phyloP scores from a whole-genome alignment of 495 filamentous ascomycete species.

The Aspergillus diversus region DNA sequence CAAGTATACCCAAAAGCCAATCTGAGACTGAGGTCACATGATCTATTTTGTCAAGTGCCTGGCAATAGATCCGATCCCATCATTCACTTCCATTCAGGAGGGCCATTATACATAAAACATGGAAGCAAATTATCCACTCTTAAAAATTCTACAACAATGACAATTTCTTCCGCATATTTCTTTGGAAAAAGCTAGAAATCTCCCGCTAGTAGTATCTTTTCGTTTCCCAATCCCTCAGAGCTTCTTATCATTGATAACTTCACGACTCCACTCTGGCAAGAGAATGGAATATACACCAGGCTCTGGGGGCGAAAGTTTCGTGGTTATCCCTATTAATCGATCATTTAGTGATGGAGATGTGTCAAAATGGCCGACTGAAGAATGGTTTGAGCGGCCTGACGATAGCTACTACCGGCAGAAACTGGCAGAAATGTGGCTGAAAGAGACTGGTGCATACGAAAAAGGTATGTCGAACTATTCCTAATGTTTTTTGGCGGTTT shows the following conservation, averaged over 20 bases:
- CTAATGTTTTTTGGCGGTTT: background rate
- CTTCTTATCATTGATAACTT: constrained; percentile 6
- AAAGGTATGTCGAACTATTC: constrained; percentile 33
- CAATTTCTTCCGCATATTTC: background rate
- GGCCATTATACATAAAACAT: background rate
- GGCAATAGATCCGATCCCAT: no score
- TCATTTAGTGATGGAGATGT: constrained; percentile 39
- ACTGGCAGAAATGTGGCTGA: constrained; percentile 45
- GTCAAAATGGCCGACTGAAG: constrained; percentile 37
- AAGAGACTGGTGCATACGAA: constrained; percentile 34
- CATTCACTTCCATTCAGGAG: background rate
- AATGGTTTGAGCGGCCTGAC: constrained; percentile 24
- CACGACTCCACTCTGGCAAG: background rate
- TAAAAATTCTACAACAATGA: background rate
- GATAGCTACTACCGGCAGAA: constrained; percentile 33
- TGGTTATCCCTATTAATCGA: constrained; percentile 37
- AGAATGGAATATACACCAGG: constrained; percentile 6
- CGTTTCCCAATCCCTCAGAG: background rate
- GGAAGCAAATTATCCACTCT: background rate
- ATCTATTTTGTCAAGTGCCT: background rate
- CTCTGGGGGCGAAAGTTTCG: constrained; percentile 28
- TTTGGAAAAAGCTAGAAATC: background rate
- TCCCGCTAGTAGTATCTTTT: background rate
- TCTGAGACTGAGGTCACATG: constrained; percentile 8
- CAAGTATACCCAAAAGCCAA: background rate